Percentiles rank a stretch among this genome's conserved stretches.
Conservation (phyloP, 495 filamentous ascomycete species). For the Staphylotrichum longicolle region DNA sequence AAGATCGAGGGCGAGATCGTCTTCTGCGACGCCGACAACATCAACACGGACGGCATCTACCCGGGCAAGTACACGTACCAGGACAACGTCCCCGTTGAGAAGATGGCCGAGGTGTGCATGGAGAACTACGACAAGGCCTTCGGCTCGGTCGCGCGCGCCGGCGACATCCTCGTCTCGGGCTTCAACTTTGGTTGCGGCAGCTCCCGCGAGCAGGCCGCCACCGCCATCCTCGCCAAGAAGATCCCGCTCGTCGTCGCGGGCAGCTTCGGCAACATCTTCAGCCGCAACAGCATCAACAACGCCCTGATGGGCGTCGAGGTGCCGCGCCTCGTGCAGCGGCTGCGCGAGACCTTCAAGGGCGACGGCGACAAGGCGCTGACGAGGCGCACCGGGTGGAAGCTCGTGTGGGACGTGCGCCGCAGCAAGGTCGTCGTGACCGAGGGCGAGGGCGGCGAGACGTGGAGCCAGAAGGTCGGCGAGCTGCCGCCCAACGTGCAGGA, state of each 20-base stretch:
- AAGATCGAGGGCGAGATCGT: constrained; percentile 65
- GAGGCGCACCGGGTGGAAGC: constrained; percentile 81
- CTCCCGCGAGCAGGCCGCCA: constrained; percentile 85
- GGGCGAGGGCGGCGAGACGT: constrained; percentile 54
- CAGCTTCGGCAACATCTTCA: constrained; percentile 88
- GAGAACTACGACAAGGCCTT: constrained; percentile 87
- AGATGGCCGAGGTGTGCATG: constrained; percentile 90
- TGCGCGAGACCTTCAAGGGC: constrained; percentile 61
- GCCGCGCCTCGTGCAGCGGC: constrained; percentile 64
- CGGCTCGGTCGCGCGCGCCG: constrained; percentile 52
- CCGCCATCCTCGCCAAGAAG: constrained; percentile 78
- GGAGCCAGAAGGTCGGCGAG: constrained; percentile 82
- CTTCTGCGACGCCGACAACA: constrained; percentile 69
- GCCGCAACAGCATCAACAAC: constrained; percentile 89
- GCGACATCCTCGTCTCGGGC: constrained; percentile 80
- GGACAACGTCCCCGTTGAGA: constrained; percentile 69
- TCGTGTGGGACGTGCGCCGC: constrained; percentile 78
- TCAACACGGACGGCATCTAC: constrained; percentile 83
- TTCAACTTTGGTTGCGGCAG: constrained; percentile 90
- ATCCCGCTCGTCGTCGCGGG: constrained; percentile 83
- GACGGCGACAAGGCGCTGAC: constrained; percentile 59
- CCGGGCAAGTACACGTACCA: constrained; percentile 81
- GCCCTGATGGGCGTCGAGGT: constrained; percentile 82
- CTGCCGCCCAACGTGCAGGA: constrained; percentile 87
- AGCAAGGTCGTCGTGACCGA: constrained; percentile 70